These are phyloP conservation scores for Moniliophthora roreri DNA, from an alignment of 1,284 basidiomycete genomes.

Conservation along the genomic window DNA sequence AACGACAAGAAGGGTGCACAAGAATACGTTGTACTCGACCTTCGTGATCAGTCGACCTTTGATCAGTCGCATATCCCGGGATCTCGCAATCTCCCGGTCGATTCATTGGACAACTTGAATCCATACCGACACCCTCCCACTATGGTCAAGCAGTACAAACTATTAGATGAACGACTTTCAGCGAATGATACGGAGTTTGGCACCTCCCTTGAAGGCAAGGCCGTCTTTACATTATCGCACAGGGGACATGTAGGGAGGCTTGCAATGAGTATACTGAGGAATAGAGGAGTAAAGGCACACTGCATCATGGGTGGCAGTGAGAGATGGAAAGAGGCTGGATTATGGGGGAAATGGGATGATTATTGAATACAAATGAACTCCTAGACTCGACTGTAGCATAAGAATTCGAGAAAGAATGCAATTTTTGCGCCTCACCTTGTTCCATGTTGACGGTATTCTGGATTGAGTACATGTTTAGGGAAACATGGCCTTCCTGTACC, in stretches of 20 bases:
- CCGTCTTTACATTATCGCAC: slow-evolving; percentile 20
- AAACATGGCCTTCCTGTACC: no score
- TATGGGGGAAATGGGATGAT: slow-evolving; percentile 15
- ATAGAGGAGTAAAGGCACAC: slow-evolving; percentile 21
- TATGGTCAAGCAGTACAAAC: slow-evolving; percentile 7
- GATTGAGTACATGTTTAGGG: no score
- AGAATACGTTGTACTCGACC: slow-evolving; percentile 6
- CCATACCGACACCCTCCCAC: slow-evolving; percentile 14
- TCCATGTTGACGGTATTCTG: no score
- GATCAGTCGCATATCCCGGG: slow-evolving; percentile 8
- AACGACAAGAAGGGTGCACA: neutral
- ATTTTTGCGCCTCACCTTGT: neutral
- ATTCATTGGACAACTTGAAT: slow-evolving; percentile 5
- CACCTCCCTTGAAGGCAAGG: slow-evolving; percentile 12
- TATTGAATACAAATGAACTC: neutral
- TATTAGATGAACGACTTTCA: slow-evolving; percentile 18
- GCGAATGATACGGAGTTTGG: slow-evolving; percentile 19
- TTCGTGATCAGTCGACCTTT: slow-evolving; percentile 7
- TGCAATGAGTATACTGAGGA: slow-evolving; percentile 23
- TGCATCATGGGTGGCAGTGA: slow-evolving; percentile 22
- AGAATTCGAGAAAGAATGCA: neutral
- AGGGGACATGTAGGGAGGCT: slow-evolving; percentile 21
- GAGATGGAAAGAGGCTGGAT: slow-evolving; percentile 16
- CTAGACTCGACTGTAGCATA: neutral
- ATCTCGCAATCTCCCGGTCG: slow-evolving; percentile 11